A percentile compares a stretch with the other conserved stretches of the same genome.
Evolutionary conservation across 1,284 basidiomycete genomes (phyloP).

Genomic region (Takashimella koratensis): DNA sequence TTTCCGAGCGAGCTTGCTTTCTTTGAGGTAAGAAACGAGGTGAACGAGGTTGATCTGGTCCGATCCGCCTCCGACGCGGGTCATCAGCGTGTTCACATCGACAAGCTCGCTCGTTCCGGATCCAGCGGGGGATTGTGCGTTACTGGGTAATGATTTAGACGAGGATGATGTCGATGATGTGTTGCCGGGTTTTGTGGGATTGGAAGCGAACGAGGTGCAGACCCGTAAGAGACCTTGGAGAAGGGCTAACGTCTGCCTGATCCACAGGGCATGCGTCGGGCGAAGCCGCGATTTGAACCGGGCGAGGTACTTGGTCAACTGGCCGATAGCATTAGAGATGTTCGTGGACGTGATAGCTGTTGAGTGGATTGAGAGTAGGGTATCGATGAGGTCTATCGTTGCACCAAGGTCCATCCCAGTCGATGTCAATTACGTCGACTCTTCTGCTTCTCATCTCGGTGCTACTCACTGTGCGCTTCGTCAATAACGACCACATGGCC

Average conservation of each 20-base stretch:
- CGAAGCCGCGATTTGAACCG: constrained; percentile 75
- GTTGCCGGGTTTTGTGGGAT: constrained; percentile 11
- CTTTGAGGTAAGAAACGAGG: constrained; percentile 75
- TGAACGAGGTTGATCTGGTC: constrained; percentile 72
- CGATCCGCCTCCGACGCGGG: constrained; percentile 64
- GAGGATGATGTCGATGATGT: too few relatives aligned
- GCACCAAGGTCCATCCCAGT: neutral
- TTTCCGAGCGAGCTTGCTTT: constrained; percentile 70
- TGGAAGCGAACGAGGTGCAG: constrained; percentile 54
- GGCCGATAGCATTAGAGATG: constrained; percentile 64
- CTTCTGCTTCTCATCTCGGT: neutral
- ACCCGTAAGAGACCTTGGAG: constrained; percentile 65
- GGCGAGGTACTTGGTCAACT: constrained; percentile 73
- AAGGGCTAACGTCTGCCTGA: constrained; percentile 72
- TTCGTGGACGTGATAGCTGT: constrained; percentile 61
- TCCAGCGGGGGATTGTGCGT: constrained; percentile 13
- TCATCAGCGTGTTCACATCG: constrained; percentile 59
- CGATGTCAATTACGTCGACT: neutral
- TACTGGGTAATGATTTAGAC: too few relatives aligned
- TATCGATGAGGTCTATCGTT: constrained; percentile 71
- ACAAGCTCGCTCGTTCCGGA: constrained; percentile 36
- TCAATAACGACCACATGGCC: constrained; percentile 87
- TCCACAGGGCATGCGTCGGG: constrained; percentile 68
- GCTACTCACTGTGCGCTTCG: constrained; percentile 84
- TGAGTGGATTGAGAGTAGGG: constrained; percentile 80